Evolutionary conservation across 2,329 filamentous ascomycete species (phyloP).

Genomic region (Colletotrichum lindemuthianum): DNA sequence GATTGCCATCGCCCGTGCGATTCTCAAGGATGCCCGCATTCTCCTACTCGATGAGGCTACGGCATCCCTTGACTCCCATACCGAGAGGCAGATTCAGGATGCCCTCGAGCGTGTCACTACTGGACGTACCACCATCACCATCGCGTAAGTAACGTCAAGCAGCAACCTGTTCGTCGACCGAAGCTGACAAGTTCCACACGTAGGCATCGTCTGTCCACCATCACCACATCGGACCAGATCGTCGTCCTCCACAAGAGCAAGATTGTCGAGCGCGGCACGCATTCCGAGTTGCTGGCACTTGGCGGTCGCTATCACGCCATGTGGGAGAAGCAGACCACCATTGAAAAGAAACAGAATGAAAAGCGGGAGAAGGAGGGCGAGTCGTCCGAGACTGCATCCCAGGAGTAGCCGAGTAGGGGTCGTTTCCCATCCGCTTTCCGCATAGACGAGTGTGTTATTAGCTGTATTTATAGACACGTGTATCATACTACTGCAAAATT

Average conservation of each 20-base stretch:
- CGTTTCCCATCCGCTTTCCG: neutral
- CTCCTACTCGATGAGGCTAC: constrained; percentile 79
- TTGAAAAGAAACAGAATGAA: constrained; percentile 47
- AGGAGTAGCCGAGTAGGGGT: neutral
- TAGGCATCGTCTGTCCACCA: constrained; percentile 67
- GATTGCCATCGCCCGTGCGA: constrained; percentile 69
- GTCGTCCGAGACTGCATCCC: constrained; percentile 28
- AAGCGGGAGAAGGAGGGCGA: constrained; percentile 31
- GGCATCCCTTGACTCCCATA: constrained; percentile 72
- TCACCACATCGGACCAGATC: constrained; percentile 65
- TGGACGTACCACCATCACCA: constrained; percentile 63
- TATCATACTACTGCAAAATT: neutral
- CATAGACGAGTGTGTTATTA: constrained; percentile 17
- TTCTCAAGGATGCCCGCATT: constrained; percentile 76
- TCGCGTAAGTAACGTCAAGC: constrained; percentile 49
- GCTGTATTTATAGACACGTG: neutral
- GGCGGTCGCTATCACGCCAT: constrained; percentile 61
- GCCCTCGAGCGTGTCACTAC: constrained; percentile 58
- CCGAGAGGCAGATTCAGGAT: constrained; percentile 67
- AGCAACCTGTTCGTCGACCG: neutral
- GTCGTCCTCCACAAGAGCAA: constrained; percentile 62
- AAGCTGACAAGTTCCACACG: neutral
- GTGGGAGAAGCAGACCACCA: constrained; percentile 62
- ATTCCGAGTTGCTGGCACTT: constrained; percentile 55
- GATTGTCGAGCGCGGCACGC: constrained; percentile 61